Conservation (phyloP, 495 filamentous ascomycete species). For the Neurospora sp. region DNA sequence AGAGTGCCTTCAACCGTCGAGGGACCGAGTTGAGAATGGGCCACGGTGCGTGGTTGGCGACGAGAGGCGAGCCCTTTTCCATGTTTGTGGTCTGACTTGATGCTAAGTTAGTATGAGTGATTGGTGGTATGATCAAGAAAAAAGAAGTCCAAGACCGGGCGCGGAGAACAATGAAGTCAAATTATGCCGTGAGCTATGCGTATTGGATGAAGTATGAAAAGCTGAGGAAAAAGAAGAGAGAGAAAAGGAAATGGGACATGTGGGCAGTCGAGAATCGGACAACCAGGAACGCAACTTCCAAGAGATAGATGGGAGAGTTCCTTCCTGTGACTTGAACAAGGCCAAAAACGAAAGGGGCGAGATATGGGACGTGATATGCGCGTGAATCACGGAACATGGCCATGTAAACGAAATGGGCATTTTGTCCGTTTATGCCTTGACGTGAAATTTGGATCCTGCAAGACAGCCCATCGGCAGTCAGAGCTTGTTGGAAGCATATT, state of each 20-base stretch:
- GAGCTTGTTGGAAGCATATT: not conserved
- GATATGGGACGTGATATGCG: not conserved
- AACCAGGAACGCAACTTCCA: not conserved
- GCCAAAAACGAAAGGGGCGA: not conserved
- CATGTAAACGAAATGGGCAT: not conserved
- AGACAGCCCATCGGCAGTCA: not conserved
- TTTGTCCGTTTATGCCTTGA: not conserved
- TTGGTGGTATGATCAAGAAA: too few relatives aligned
- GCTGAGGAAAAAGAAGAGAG: too few relatives aligned
- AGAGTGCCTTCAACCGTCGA: not conserved
- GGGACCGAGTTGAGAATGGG: too few relatives aligned
- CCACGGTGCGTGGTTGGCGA: not conserved
- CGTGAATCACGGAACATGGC: not conserved
- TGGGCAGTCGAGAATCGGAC: too few relatives aligned
- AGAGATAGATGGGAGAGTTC: not conserved
- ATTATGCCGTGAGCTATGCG: too few relatives aligned
- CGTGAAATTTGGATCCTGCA: not conserved
- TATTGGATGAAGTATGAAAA: too few relatives aligned
- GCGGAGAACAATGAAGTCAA: too few relatives aligned
- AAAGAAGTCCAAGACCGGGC: too few relatives aligned
- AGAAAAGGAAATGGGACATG: too few relatives aligned
- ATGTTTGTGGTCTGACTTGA: not conserved
- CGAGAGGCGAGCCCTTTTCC: not conserved
- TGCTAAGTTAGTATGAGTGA: too few relatives aligned
- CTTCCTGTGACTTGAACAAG: not conserved